phyloP scores from a whole-genome alignment of 2,329 filamentous ascomycete genomes.

The Penicillium capsulatum region DNA sequence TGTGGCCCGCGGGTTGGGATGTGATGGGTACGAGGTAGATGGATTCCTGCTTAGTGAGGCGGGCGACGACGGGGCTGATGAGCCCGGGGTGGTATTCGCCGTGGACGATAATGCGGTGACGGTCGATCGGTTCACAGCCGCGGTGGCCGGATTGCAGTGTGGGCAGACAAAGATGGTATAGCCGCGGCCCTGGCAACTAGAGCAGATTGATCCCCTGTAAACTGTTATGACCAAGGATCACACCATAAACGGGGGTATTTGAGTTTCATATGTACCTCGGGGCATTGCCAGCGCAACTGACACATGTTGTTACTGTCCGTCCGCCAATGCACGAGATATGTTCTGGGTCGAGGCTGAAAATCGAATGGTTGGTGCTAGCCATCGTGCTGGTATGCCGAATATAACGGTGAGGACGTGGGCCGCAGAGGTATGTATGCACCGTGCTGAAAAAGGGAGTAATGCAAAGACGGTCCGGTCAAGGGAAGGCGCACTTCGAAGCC shows the following conservation, averaged over 20 bases:
- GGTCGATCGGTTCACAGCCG: conserved; percentile 6
- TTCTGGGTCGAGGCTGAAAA: conserved; percentile 28
- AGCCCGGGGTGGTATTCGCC: conserved; percentile 19
- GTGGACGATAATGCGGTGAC: conserved; percentile 9
- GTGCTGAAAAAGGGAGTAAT: conserved; percentile 1
- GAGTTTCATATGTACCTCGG: conserved; percentile 27
- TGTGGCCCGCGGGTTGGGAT: conserved; percentile 9
- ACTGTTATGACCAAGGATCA: not conserved
- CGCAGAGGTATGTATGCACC: conserved; percentile 2
- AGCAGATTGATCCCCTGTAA: conserved; percentile 24
- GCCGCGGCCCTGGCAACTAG: conserved; percentile 28
- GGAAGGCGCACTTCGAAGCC: not conserved
- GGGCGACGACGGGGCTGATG: conserved; percentile 18
- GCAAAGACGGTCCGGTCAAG: not conserved
- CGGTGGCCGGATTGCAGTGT: conserved; percentile 30
- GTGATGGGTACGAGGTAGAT: conserved; percentile 25
- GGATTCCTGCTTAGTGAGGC: conserved; percentile 28
- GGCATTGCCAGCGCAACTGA: conserved; percentile 36
- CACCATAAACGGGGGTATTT: not conserved
- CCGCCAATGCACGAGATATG: conserved; percentile 35
- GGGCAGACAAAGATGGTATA: conserved; percentile 30
- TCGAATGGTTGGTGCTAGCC: conserved; percentile 15
- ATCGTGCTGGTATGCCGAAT: conserved; percentile 12
- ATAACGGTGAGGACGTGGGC: not conserved
- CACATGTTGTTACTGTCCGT: conserved; percentile 32